phyloP scores from a whole-genome alignment of 2,329 filamentous ascomycete species.

The Xylaria sp. region DNA sequence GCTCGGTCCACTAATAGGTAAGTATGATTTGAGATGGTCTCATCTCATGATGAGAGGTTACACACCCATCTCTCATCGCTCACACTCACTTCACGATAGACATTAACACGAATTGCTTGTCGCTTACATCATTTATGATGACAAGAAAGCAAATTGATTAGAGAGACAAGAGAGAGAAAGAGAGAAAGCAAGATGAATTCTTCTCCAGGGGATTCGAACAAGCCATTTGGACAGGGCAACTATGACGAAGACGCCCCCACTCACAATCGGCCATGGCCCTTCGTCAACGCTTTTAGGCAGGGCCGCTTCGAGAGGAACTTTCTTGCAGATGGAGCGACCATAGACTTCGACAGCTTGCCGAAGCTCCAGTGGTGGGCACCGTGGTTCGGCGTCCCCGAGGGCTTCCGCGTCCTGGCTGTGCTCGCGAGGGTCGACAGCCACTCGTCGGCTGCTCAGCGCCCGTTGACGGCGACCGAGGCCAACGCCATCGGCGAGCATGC shows the following conservation, averaged over 20 bases:
- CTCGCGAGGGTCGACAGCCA: slow-evolving; percentile 22
- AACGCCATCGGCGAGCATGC: slow-evolving; percentile 45
- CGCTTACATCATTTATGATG: not conserved
- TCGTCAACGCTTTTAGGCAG: slow-evolving; percentile 27
- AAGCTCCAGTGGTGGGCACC: slow-evolving; percentile 34
- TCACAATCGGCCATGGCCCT: slow-evolving; percentile 44
- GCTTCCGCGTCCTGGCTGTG: slow-evolving; percentile 20
- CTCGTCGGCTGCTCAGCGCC: slow-evolving; percentile 35
- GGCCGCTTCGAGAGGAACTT: slow-evolving; percentile 41
- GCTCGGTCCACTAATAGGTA: not conserved
- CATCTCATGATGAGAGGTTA: not conserved
- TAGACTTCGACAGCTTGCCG: slow-evolving; percentile 46
- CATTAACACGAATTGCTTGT: not conserved
- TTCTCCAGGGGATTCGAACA: not conserved
- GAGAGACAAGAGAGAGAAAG: no score
- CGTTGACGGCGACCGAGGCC: slow-evolving; percentile 46
- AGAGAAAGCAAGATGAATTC: slow-evolving; percentile 13
- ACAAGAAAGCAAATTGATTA: not conserved
- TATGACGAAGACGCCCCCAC: slow-evolving; percentile 19
- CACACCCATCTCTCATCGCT: not conserved
- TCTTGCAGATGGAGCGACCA: slow-evolving; percentile 45
- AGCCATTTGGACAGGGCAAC: slow-evolving; percentile 1
- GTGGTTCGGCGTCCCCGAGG: slow-evolving; percentile 4
- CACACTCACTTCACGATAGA: not conserved
- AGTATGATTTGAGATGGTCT: not conserved